Evolutionary conservation across 495 filamentous ascomycete species (phyloP).

Genomic region (Usnea hakonensis): DNA sequence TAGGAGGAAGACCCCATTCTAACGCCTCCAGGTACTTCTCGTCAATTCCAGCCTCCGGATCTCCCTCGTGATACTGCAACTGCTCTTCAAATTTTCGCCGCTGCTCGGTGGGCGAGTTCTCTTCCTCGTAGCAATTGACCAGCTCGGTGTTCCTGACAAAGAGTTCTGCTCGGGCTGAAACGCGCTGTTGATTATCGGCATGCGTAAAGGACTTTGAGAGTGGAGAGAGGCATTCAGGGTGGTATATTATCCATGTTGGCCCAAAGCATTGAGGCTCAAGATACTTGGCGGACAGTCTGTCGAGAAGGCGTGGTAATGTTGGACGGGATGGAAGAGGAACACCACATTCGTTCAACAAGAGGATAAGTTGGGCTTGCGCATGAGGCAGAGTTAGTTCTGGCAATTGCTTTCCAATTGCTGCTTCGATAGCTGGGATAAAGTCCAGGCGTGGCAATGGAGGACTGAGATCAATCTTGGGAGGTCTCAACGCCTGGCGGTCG

Average conservation of each 20-base stretch:
- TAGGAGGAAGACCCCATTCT: conserved; percentile 83
- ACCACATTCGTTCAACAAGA: conserved; percentile 49
- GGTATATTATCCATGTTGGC: conserved; percentile 87
- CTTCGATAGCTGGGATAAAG: conserved; percentile 75
- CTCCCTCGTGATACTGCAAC: conserved; percentile 24
- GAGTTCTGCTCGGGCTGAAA: conserved; percentile 78
- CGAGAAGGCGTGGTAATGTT: conserved; percentile 74
- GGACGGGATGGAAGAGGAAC: conserved; percentile 44
- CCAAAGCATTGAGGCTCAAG: conserved; percentile 60
- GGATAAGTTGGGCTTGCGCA: conserved; percentile 48
- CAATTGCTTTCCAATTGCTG: conserved; percentile 51
- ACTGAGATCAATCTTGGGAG: conserved; percentile 50
- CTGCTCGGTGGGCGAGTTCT: conserved; percentile 87
- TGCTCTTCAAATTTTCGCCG: conserved; percentile 71
- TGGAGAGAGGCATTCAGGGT: conserved; percentile 85
- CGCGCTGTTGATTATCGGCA: conserved; percentile 52
- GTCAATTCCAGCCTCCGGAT: conserved; percentile 50
- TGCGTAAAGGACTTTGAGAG: conserved; percentile 75
- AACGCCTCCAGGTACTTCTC: conserved; percentile 77
- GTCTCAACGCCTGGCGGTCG: conserved; percentile 40
- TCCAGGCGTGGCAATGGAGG: conserved; percentile 59
- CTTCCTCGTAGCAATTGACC: conserved; percentile 95
- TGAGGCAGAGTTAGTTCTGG: conserved; percentile 55
- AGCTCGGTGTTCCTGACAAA: conserved; percentile 75
- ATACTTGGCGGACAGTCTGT: conserved; percentile 67